Percentiles rank a stretch among this genome's conserved stretches.
phyloP scores from a whole-genome alignment of 352 stramenopile genomes.

The Blastocystis sp. region DNA sequence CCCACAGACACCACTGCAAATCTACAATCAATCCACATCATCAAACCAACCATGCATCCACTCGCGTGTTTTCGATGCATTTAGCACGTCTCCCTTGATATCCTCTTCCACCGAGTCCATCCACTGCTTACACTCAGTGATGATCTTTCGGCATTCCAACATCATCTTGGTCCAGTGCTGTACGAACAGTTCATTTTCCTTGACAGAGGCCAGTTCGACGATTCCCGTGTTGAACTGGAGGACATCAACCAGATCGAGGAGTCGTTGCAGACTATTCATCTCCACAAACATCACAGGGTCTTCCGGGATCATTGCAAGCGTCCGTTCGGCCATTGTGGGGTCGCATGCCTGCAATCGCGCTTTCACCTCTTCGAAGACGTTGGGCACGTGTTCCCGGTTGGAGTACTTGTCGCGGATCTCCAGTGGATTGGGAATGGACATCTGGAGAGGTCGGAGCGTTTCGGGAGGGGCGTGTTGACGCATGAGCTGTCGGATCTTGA shows the following conservation, averaged over 20 bases:
- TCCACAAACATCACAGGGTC: slow-evolving; percentile 52
- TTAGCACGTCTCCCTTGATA: neutral
- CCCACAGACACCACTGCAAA: neutral
- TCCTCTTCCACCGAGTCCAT: slow-evolving; percentile 5
- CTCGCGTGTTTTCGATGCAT: neutral
- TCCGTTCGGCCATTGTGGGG: neutral
- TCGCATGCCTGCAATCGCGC: neutral
- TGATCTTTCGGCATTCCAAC: neutral
- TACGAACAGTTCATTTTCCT: neutral
- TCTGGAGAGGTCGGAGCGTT: neutral
- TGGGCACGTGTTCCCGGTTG: neutral
- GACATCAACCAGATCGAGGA: neutral
- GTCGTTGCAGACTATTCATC: slow-evolving; percentile 14
- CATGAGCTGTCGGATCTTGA: neutral
- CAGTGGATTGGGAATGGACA: neutral
- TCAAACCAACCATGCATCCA: neutral
- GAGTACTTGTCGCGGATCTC: neutral
- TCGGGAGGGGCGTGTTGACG: neutral
- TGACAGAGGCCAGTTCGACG: slow-evolving; percentile 4
- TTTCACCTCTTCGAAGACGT: neutral
- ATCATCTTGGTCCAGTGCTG: slow-evolving; percentile 33
- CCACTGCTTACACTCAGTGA: slow-evolving; percentile 18
- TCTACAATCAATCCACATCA: neutral
- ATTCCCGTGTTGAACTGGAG: neutral
- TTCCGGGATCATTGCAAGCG: neutral